phyloP scores from a whole-genome alignment of 1,284 basidiomycete species.

The Bjerkandera adusta region DNA sequence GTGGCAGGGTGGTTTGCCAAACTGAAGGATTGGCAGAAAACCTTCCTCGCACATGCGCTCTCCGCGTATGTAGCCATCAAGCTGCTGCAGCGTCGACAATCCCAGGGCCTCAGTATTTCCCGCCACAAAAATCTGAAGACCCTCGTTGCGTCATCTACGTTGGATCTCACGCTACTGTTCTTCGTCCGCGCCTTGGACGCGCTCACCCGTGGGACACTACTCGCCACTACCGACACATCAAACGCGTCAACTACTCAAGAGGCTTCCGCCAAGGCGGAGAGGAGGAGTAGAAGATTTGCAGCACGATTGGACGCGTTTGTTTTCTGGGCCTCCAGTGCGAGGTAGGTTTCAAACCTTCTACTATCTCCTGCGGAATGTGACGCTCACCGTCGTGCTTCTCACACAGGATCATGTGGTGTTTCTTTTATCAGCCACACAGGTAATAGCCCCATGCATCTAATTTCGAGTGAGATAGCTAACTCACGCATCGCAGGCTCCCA shows the following conservation, averaged over 20 bases:
- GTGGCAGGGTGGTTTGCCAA: slow-evolving; percentile 16
- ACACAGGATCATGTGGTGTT: slow-evolving; percentile 81
- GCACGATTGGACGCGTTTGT: slow-evolving; percentile 61
- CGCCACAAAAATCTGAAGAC: slow-evolving; percentile 9
- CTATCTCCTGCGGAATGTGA: not conserved
- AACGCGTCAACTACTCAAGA: slow-evolving; percentile 12
- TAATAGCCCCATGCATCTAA: slow-evolving; percentile 25
- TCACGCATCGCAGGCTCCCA: slow-evolving; percentile 53
- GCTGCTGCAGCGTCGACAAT: slow-evolving; percentile 51
- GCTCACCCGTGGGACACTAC: slow-evolving; percentile 48
- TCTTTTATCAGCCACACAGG: slow-evolving; percentile 73
- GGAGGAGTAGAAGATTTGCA: slow-evolving; percentile 32
- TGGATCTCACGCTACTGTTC: slow-evolving; percentile 67
- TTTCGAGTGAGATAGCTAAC: not conserved
- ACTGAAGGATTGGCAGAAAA: slow-evolving; percentile 40
- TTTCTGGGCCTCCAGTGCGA: slow-evolving; percentile 74
- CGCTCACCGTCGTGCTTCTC: not conserved
- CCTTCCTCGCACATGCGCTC: slow-evolving; percentile 56
- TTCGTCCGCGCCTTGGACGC: slow-evolving; percentile 71
- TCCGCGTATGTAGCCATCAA: slow-evolving; percentile 55
- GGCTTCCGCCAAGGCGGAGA: slow-evolving; percentile 20
- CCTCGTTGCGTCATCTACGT: slow-evolving; percentile 45
- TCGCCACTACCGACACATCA: slow-evolving; percentile 24
- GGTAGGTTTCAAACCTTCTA: slow-evolving; percentile 42
- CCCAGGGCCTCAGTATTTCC: not conserved